Percentiles rank a stretch among this genome's conserved stretches.
phyloP scores from a whole-genome alignment of 2,329 filamentous ascomycete species.

The Spiromastix sp. region DNA sequence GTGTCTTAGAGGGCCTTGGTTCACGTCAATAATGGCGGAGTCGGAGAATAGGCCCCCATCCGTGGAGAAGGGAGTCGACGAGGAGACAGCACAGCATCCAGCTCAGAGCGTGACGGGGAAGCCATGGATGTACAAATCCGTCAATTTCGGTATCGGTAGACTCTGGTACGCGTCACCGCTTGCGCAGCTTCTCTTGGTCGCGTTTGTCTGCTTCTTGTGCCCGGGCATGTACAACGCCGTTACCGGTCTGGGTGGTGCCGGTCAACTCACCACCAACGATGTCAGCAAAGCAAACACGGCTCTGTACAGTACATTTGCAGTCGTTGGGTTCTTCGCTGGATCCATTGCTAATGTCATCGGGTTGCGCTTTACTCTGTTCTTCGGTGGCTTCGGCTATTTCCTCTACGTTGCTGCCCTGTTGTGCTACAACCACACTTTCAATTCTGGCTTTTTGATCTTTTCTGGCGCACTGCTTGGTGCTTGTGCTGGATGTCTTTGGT shows the following conservation, averaged over 20 bases:
- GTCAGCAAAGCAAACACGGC: conserved; percentile 60
- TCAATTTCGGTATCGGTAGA: conserved; percentile 45
- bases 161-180: conserved; percentile 65
- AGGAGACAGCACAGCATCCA: conserved; percentile 18
- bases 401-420: conserved; percentile 40
- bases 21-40: too few species aligned
- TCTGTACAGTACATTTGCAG: conserved; percentile 61
- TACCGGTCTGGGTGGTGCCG: conserved; percentile 54
- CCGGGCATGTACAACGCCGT: conserved; percentile 65
- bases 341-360: conserved; percentile 37
- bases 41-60: too few species aligned
- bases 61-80: conserved; percentile 22
- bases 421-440: conserved; percentile 41
- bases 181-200: conserved; percentile 60
- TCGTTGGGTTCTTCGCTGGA: conserved; percentile 54
- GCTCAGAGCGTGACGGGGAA: conserved; percentile 19
- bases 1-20: too few species aligned
- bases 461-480: conserved; percentile 40
- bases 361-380: conserved; percentile 32
- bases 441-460: conserved; percentile 39
- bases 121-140: conserved; percentile 57
- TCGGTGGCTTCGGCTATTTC: conserved; percentile 39
- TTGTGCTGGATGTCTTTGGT: conserved; percentile 41
- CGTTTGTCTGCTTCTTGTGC: conserved; percentile 60
- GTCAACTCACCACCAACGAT: conserved; percentile 46